phyloP scores from a whole-genome alignment of 306 rosid genomes.

The Cicer cuneatum region DNA sequence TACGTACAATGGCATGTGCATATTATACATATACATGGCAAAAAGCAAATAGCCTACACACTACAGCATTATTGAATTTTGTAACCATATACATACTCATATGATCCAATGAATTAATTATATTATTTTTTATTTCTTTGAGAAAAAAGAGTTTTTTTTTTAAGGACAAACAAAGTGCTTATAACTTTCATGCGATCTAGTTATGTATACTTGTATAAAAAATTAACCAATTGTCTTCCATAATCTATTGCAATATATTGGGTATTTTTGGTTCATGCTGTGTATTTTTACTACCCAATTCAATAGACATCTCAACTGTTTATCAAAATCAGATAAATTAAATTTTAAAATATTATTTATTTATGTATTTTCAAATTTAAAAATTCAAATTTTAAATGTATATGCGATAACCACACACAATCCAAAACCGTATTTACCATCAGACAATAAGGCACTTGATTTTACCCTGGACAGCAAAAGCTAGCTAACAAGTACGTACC shows the following conservation, averaged over 20 bases:
- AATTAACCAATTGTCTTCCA: too few species aligned
- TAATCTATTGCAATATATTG: slow-evolving; percentile 9
- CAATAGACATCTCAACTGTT: too few species aligned
- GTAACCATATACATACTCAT: slow-evolving; percentile 27
- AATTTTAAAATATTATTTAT: too few species aligned
- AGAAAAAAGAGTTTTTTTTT: background rate
- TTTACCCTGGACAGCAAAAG: slow-evolving; percentile 9
- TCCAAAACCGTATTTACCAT: background rate
- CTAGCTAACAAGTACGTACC: slow-evolving; percentile 21
- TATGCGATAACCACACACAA: too few species aligned
- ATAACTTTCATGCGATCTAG: slow-evolving; percentile 9
- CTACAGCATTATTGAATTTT: slow-evolving; percentile 32
- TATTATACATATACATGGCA: slow-evolving; percentile 19
- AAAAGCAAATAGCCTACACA: slow-evolving; percentile 17
- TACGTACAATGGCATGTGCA: slow-evolving; percentile 41
- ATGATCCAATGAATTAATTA: slow-evolving; percentile 17
- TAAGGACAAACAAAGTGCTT: background rate
- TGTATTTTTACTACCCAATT: background rate
- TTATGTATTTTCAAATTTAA: too few species aligned
- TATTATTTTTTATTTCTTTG: background rate
- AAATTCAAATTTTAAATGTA: too few species aligned
- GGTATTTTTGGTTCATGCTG: slow-evolving; percentile 30
- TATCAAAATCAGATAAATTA: too few species aligned
- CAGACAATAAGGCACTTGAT: slow-evolving; percentile 17
- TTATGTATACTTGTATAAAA: background rate